Base-by-base conservation (phyloP, 768 basidiomycete genomes). In the Mycena indigotica region DNA sequence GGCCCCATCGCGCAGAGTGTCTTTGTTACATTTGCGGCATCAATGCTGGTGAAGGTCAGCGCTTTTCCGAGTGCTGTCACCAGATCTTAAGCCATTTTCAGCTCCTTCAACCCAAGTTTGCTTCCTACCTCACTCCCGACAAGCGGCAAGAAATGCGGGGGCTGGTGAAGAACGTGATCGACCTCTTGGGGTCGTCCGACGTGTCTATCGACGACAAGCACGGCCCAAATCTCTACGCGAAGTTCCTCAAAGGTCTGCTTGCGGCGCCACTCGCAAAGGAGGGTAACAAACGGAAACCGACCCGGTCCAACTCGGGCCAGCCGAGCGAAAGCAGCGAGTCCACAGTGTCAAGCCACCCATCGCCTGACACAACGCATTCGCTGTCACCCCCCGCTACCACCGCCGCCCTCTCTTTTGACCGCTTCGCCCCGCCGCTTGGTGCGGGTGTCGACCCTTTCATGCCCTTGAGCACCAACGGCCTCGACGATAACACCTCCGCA, bases 1-100 rank as follows among this genome's bases (percentile, higher is more conserved):
- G 91, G 89, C 0, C 89, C 91, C 2, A 90, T 91, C 67, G 85
- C 87, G 0, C 87, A 92, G 62, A 86, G 84, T 58, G 85, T 93
- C 10, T 91, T 93, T 63, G 80, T 86, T 24, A 89, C 87, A 0
- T 93, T 92, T 60, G 91, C 91, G 10, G 84, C 86, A 8, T 86
- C 91, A 2, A 93, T 93, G 76, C 76, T 94, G 16, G 80, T 94
- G 61, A 93, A 93, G 78, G 88, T 86, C 66, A 49, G 72, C 39
- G 30, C 50, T 26, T 26, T 53, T 51, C 28, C n/a, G 4, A 23
- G 39, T n/a, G n/a, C 45, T 5, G 17, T 8, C 16, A 24, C 23
- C 17, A 8, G 40, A 25, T 38, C 29, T 50, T 46, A 25, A 16
- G n/a, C 23, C 4, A 35, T 25, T n/a, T 15, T 5, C 59, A 88